A percentile compares a stretch with the other conserved stretches of the same genome.
Evolutionary conservation across 108 stramenopile species (phyloP).

Genomic region (Cyclotella choctawhatcheeana): DNA sequence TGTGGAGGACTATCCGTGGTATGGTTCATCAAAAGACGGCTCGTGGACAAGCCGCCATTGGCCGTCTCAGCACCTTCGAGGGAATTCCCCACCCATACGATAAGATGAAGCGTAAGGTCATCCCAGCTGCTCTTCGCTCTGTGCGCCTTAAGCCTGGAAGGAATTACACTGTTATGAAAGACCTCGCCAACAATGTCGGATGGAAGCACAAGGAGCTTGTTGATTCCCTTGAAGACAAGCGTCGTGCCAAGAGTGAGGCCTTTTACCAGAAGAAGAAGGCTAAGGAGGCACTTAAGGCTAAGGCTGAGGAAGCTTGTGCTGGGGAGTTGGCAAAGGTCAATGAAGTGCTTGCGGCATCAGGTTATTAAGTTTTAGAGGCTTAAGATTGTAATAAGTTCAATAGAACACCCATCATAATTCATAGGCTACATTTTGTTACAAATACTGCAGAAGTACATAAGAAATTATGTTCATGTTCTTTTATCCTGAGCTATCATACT

Average conservation of each 20-base stretch:
- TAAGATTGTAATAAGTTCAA: no score
- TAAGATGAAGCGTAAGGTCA: constrained; percentile 98
- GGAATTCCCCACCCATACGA: constrained; percentile 99
- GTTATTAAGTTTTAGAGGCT: constrained; percentile 89
- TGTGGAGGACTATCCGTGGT: constrained; percentile 99
- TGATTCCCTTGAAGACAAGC: constrained; percentile 89
- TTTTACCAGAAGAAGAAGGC: constrained; percentile 97
- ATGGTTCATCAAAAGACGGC: constrained; percentile 99
- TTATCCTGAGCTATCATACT: no score
- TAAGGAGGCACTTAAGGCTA: constrained; percentile 62
- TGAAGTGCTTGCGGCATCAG: constrained; percentile 81
- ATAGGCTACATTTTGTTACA: no score
- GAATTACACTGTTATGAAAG: constrained; percentile 94
- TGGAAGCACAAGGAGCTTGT: constrained; percentile 99
- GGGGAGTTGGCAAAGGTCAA: constrained; percentile 87
- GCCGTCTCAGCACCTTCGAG: constrained; percentile 96
- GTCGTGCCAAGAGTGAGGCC: constrained; percentile 92
- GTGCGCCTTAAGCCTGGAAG: constrained; percentile 92
- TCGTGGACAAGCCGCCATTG: constrained; percentile 94
- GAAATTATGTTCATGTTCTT: no score
- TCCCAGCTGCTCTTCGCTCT: constrained; percentile 96
- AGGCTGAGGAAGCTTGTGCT: constrained; percentile 81
- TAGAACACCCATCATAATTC: no score
- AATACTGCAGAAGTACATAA: no score
- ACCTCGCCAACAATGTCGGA: constrained; percentile 92